These are phyloP conservation scores for Beverwykella pulmonaria DNA, from an alignment of 495 filamentous ascomycete species.

Conservation along the genomic window DNA sequence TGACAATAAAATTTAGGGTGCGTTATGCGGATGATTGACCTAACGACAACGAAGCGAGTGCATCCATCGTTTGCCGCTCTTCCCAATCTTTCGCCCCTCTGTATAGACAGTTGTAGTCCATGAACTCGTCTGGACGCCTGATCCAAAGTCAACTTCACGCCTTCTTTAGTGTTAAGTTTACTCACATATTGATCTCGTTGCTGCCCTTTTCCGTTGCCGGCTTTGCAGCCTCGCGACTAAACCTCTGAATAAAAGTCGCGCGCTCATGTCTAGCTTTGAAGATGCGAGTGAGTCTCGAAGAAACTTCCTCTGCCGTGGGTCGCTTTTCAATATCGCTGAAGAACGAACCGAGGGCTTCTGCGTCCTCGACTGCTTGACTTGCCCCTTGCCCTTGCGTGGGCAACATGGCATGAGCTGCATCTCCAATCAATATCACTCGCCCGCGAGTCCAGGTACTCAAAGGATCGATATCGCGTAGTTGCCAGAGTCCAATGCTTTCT, in stretches of 20 bases:
- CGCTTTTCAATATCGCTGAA: slow-evolving; percentile 15
- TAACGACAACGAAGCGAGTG: neutral
- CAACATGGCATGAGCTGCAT: slow-evolving; percentile 42
- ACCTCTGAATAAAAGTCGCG: slow-evolving; percentile 40
- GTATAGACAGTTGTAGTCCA: slow-evolving; percentile 53
- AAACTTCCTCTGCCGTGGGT: slow-evolving; percentile 10
- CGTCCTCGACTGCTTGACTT: slow-evolving; percentile 41
- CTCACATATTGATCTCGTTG: slow-evolving; percentile 45
- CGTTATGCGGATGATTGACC: too few relatives aligned
- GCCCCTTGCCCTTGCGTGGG: slow-evolving; percentile 41
- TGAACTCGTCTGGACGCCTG: slow-evolving; percentile 46
- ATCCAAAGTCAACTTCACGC: neutral
- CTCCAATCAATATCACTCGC: slow-evolving; percentile 37
- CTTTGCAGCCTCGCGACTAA: slow-evolving; percentile 47
- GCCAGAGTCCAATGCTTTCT: slow-evolving; percentile 23
- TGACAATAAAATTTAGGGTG: too few relatives aligned
- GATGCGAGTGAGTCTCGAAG: neutral
- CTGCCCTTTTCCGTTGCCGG: slow-evolving; percentile 42
- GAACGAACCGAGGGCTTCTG: slow-evolving; percentile 24
- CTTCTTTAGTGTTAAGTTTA: neutral
- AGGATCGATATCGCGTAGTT: slow-evolving; percentile 49
- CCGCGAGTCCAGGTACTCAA: slow-evolving; percentile 50
- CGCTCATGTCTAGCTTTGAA: slow-evolving; percentile 36
- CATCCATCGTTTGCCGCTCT: neutral
- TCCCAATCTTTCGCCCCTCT: slow-evolving; percentile 45